Evolutionary conservation across 2,329 filamentous ascomycete species (phyloP).

Genomic region (Lachnellula cervina): DNA sequence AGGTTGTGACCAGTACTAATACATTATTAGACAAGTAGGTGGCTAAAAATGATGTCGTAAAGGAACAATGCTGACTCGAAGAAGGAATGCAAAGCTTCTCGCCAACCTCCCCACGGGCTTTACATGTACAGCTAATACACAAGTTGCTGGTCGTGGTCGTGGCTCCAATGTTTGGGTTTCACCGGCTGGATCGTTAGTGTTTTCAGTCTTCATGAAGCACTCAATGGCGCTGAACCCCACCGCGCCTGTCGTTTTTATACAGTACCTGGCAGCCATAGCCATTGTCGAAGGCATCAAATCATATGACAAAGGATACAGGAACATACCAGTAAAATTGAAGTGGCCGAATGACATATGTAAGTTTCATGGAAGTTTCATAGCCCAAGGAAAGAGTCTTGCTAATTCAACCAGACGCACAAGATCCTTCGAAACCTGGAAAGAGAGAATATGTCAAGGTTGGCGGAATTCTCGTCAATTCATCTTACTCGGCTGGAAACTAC

Average conservation of each 20-base stretch:
- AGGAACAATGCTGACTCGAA: constrained; percentile 6
- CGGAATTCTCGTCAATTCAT: constrained; percentile 86
- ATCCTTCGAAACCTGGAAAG: constrained; percentile 49
- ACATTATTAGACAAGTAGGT: constrained; percentile 81
- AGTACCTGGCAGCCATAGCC: constrained; percentile 87
- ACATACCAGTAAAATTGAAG: constrained; percentile 79
- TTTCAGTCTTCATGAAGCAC: constrained; percentile 85
- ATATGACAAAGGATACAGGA: constrained; percentile 71
- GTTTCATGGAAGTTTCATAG: constrained; percentile 21
- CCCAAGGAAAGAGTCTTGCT: neutral
- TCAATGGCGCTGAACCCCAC: constrained; percentile 63
- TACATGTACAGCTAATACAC: constrained; percentile 79
- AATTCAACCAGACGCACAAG: constrained; percentile 51
- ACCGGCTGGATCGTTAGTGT: constrained; percentile 78
- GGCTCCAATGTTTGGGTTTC: constrained; percentile 94
- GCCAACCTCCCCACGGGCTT: constrained; percentile 77
- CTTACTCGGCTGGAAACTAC: constrained; percentile 71
- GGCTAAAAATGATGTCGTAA: neutral
- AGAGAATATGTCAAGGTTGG: constrained; percentile 78
- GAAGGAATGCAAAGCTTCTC: constrained; percentile 71
- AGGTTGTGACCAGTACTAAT: constrained; percentile 91
- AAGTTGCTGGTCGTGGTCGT: constrained; percentile 81
- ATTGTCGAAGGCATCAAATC: constrained; percentile 76
- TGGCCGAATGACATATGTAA: constrained; percentile 95
- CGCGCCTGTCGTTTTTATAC: constrained; percentile 85